Percentiles rank a stretch among this genome's conserved stretches.
Evolutionary conservation across 176 grass and related monocot genomes (phyloP).

Genomic region (Aegilops sharonensis): DNA sequence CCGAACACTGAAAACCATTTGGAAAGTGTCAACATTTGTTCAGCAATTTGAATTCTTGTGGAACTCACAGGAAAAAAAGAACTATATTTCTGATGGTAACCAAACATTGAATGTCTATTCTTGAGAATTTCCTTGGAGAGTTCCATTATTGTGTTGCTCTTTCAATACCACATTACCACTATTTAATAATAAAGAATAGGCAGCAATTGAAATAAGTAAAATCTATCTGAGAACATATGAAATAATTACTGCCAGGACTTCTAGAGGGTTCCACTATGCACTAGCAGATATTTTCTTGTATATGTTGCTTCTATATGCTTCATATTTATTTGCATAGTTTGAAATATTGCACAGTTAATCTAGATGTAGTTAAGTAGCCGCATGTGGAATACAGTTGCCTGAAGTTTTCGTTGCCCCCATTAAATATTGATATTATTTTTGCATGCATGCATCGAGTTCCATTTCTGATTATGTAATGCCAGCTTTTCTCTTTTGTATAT

Average conservation of each 20-base stretch:
- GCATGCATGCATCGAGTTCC: not conserved
- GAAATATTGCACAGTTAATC: not conserved
- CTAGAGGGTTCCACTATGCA: not conserved
- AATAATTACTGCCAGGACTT: not conserved
- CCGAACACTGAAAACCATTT: not conserved
- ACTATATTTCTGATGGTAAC: not conserved
- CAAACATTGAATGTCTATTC: not conserved
- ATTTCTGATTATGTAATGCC: not conserved
- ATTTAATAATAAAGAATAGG: not conserved
- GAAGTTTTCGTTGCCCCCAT: not conserved
- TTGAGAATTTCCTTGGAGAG: not conserved
- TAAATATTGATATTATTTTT: not conserved
- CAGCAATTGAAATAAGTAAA: not conserved
- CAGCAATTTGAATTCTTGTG: not conserved
- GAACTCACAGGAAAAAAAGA: not conserved
- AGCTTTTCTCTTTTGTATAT: not conserved
- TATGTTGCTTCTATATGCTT: constrained; percentile 3
- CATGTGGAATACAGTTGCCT: not conserved
- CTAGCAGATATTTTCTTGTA: not conserved
- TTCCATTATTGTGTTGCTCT: not conserved
- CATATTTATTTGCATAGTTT: not conserved
- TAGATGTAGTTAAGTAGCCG: not conserved
- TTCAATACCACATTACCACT: not conserved
- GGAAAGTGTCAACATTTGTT: not conserved
- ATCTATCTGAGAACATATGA: not conserved